Conservation (phyloP, 257 asterid species). For the Ilex aquifolium region DNA sequence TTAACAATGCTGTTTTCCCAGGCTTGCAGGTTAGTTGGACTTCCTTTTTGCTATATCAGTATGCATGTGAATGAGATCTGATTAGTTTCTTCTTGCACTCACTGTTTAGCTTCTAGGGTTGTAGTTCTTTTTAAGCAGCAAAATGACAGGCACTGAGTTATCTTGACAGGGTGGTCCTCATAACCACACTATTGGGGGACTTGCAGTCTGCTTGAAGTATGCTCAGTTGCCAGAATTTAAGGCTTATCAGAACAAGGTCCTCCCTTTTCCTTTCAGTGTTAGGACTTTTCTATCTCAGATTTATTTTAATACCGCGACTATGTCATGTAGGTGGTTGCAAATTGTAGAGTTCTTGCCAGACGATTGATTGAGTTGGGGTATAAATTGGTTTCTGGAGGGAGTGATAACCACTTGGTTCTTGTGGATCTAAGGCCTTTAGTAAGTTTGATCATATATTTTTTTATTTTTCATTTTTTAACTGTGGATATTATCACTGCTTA, state of each 20-base stretch:
- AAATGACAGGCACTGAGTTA: not conserved
- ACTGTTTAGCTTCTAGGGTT: not conserved
- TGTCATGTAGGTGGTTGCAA: slow-evolving; percentile 59
- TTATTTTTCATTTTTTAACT: too few relatives aligned
- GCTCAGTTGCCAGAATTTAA: slow-evolving; percentile 75
- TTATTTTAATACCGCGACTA: slow-evolving; percentile 7
- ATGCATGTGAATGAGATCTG: not conserved
- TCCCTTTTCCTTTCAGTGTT: not conserved
- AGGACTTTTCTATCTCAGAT: slow-evolving; percentile 1
- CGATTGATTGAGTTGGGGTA: slow-evolving; percentile 74
- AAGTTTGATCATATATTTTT: slow-evolving; percentile 12
- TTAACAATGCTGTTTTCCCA: slow-evolving; percentile 88
- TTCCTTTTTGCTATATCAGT: not conserved
- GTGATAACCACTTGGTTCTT: slow-evolving; percentile 95
- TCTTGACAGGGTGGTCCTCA: slow-evolving; percentile 86
- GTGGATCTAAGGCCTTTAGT: slow-evolving; percentile 93
- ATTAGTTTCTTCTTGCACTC: not conserved
- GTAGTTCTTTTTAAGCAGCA: not conserved
- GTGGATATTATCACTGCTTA: too few relatives aligned
- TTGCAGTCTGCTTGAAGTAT: slow-evolving; percentile 75
- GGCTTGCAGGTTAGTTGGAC: slow-evolving; percentile 69
- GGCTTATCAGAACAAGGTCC: slow-evolving; percentile 76
- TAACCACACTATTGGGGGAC: slow-evolving; percentile 90
- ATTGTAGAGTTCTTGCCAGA: slow-evolving; percentile 81
- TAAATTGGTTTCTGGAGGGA: slow-evolving; percentile 89